Base-by-base conservation (phyloP, 345 rosid genomes). In the Populus simonii region DNA sequence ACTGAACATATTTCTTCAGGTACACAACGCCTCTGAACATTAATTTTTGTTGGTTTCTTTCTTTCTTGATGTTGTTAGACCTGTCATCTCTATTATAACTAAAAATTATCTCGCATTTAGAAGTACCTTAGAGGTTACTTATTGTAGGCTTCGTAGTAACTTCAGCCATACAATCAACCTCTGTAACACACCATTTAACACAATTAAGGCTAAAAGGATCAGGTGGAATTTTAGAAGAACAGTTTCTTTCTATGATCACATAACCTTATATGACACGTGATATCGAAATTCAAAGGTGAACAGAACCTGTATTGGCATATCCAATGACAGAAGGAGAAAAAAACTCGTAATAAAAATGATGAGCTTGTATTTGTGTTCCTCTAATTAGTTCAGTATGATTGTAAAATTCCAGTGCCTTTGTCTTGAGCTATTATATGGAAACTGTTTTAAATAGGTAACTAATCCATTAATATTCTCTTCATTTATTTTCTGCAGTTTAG, bases 1-100 rank as follows among this genome's bases (percentile, higher is more conserved):
- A 16, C 69, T 91, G 41, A 85, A 93, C 88, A 91, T 95, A 66
- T 85, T 93, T 79, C 93, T 95, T 84, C 96, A 93, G 98, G 98
- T 95, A 78, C 36, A 53, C 63, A 39, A 63, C 36, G 27, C 69
- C 67, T 59, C 63, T 39, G 22, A 36, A 13, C 66, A 39, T 71
- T 70, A 20, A 20, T 74, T 22, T 22, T 4, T 39, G 57, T 51
- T 82, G 38, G 67, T 74, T 33, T 38, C 23, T 74, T 72, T 63
- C 20, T 27, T 22, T 65, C 18, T 73, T 47, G 25, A 2, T 17
- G 9, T 9, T 49, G 29, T 68, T 49, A 29, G 11, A n/a, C 39
- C 12, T 39, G 22, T 45, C 13, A 20, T 74, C 57, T 59, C 4
- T 38, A 36, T 51, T 66, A 6, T 25, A 22, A 18, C 73, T 59